Conservation (phyloP, 176 grass and related monocot species). For the Ananas comosus region DNA sequence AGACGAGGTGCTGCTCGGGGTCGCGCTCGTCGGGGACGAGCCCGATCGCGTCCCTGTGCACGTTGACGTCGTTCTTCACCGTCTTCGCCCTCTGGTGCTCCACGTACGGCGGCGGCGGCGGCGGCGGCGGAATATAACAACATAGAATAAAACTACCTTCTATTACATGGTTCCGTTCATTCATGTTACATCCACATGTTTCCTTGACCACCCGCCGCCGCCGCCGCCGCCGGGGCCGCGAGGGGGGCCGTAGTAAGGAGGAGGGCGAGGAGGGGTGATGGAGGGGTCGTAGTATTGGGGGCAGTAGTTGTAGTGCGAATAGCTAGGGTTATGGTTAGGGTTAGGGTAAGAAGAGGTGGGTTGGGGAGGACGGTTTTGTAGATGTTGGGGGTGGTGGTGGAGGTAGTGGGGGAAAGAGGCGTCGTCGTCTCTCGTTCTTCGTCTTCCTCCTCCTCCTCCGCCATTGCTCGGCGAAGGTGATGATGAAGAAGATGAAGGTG, state of each 20-base stretch:
- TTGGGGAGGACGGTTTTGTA: not conserved
- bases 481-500: too few relatives aligned
- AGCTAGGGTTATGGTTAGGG: slow-evolving; percentile 30
- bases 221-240: not conserved
- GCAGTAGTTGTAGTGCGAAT: slow-evolving; percentile 16
- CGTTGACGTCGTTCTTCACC: slow-evolving; percentile 84
- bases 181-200: too few relatives aligned
- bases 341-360: not conserved
- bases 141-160: too few relatives aligned
- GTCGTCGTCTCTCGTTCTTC: not conserved
- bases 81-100: slow-evolving; percentile 64
- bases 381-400: slow-evolving; percentile 8
- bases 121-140: slow-evolving; percentile 11
- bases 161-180: too few relatives aligned
- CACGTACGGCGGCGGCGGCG: slow-evolving; percentile 47
- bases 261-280: not conserved
- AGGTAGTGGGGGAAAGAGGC: slow-evolving; percentile 1
- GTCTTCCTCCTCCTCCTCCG: too few relatives aligned
- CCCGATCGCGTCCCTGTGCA: slow-evolving; percentile 86
- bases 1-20: slow-evolving; percentile 53
- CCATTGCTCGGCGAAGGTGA: too few relatives aligned
- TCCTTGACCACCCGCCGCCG: too few relatives aligned
- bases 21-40: slow-evolving; percentile 47
- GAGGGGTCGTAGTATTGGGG: slow-evolving; percentile 27
- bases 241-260: slow-evolving; percentile 12